Evolutionary conservation across 208 protist species (phyloP).

Genomic region (Tetramitus jugosus): DNA sequence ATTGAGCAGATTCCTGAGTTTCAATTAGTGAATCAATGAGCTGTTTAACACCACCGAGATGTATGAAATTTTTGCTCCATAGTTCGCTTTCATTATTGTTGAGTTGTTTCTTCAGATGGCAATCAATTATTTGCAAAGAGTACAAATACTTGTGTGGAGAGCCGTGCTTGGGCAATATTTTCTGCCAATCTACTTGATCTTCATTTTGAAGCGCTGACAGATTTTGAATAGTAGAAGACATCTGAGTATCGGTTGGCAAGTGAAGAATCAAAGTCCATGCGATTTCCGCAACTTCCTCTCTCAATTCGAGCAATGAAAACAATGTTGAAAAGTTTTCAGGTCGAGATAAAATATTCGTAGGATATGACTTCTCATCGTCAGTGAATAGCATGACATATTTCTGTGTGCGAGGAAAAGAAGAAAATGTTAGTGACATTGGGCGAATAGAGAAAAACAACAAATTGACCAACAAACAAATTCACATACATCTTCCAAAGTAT

Average conservation of each 20-base stretch:
- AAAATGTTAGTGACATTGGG: too few species aligned
- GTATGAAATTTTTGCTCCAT: neutral
- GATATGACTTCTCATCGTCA: neutral
- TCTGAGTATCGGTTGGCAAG: neutral
- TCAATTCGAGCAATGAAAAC: neutral
- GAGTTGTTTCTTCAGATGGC: neutral
- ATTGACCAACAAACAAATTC: too few species aligned
- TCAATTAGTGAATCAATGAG: neutral
- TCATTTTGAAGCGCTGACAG: neutral
- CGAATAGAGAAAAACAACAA: too few species aligned
- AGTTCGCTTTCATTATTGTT: neutral
- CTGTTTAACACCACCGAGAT: neutral
- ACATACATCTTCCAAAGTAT: neutral
- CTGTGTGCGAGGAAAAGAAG: too few species aligned
- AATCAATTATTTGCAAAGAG: constrained; percentile 3
- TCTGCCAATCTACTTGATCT: neutral
- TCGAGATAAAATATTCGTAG: neutral
- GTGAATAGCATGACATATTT: too few species aligned
- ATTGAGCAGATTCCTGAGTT: too few species aligned
- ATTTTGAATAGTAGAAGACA: neutral
- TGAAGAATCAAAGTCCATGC: neutral
- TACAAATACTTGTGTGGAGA: neutral
- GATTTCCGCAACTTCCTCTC: neutral
- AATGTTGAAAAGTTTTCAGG: neutral
- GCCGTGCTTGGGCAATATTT: neutral